These are phyloP conservation scores for Penicillium sp. DNA, from an alignment of 2,329 filamentous ascomycete species.

Conservation along the genomic window DNA sequence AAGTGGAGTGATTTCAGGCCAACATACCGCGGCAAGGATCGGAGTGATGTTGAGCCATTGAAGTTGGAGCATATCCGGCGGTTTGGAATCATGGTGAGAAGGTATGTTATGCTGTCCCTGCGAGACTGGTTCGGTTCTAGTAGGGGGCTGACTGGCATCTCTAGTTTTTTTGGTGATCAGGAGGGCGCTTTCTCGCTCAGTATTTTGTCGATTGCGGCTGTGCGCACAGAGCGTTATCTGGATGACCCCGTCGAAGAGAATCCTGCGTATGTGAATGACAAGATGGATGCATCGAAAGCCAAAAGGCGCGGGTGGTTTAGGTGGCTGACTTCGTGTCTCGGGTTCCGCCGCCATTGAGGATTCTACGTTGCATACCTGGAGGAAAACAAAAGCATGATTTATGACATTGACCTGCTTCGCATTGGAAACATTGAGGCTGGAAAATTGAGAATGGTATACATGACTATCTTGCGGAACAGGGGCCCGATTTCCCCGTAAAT, in stretches of 20 bases:
- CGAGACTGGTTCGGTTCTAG: slow-evolving; percentile 3
- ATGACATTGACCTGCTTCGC: too few species aligned
- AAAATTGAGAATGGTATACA: too few species aligned
- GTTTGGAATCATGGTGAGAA: slow-evolving; percentile 76
- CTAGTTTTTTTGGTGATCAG: slow-evolving; percentile 72
- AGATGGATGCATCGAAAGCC: neutral
- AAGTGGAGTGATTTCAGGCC: slow-evolving; percentile 65
- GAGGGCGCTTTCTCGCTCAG: slow-evolving; percentile 64
- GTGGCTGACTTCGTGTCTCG: slow-evolving; percentile 17
- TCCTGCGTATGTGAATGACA: slow-evolving; percentile 14
- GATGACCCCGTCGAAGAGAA: slow-evolving; percentile 12
- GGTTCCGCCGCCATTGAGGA: slow-evolving; percentile 3
- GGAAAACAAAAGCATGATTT: slow-evolving; percentile 1
- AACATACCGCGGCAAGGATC: slow-evolving; percentile 69
- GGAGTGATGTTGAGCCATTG: slow-evolving; percentile 57
- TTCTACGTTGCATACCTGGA: too few species aligned
- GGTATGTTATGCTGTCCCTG: slow-evolving; percentile 51
- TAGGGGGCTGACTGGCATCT: slow-evolving; percentile 14
- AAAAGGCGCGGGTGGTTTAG: slow-evolving; percentile 10
- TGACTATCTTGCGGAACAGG: too few species aligned
- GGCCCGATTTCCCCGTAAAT: too few species aligned
- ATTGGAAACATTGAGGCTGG: too few species aligned
- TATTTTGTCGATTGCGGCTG: slow-evolving; percentile 55
- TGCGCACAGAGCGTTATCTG: slow-evolving; percentile 21
- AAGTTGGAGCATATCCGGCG: slow-evolving; percentile 61